phyloP scores from a whole-genome alignment of 23 red algal species.

The Agarophyton chilense region DNA sequence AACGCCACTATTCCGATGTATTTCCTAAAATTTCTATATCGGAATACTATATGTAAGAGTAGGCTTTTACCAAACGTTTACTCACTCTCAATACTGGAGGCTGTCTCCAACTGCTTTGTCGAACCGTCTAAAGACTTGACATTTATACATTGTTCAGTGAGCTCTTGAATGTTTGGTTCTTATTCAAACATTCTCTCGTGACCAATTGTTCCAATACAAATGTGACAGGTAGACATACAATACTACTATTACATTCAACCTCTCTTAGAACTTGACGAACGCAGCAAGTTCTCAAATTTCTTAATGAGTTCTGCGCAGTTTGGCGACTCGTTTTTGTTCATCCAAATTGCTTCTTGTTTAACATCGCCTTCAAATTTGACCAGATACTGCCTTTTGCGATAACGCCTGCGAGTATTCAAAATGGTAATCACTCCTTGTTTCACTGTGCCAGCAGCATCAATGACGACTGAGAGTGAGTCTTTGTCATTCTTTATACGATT shows the following conservation, averaged over 20 bases:
- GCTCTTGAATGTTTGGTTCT: background rate
- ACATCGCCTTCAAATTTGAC: constrained; percentile 18
- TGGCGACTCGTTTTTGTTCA: constrained; percentile 8
- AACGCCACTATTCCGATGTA: background rate
- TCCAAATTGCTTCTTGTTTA: too few relatives aligned
- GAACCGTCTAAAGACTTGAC: too few relatives aligned
- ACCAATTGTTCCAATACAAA: background rate
- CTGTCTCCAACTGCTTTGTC: too few relatives aligned
- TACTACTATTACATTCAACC: constrained; percentile 10
- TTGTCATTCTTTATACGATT: background rate
- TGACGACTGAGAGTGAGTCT: background rate
- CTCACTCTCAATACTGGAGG: background rate
- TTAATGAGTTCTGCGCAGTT: background rate
- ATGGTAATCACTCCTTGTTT: constrained; percentile 28
- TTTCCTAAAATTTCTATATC: background rate
- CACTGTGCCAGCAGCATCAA: constrained; percentile 28
- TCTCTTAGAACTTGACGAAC: constrained; percentile 3
- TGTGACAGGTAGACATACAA: background rate
- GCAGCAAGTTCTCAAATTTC: constrained; percentile 4
- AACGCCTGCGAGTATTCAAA: background rate
- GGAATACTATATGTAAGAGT: background rate
- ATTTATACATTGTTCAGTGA: background rate
- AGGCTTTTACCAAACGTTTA: background rate
- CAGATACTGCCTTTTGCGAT: constrained; percentile 35
- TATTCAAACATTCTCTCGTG: too few relatives aligned